Base-by-base conservation (phyloP, 1,139 yeast genomes). In the Blastobotrys illinoisensis region DNA sequence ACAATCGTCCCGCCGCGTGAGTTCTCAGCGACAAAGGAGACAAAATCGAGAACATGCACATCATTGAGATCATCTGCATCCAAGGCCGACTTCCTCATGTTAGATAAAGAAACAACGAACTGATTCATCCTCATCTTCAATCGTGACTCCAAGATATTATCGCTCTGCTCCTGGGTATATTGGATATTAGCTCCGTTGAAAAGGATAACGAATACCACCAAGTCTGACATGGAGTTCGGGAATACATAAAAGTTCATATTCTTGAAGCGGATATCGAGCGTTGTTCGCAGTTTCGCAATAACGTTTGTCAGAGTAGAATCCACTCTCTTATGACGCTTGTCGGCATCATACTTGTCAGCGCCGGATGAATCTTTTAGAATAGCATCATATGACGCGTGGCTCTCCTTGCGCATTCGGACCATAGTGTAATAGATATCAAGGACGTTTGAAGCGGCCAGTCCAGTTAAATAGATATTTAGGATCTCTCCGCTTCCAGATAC, bases 1-100 rank as follows among this genome's bases (percentile, higher is more conserved):
- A 90, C 81, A 44, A 91, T 87, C 1, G 81, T 79, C 16, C 97
- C 97, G 1, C 97, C 97, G 46, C 74, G 74, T 0, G 95, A 86
- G n/a, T 62, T 47, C 40, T 77, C 76, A 14, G 74, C 71, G 1
- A 93, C 85, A 62, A 78, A 74, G 9, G 69, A 64, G 48, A 82
- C 77, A 69, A 85, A 88, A 40, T 80, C 80, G 3, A 73, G 75
- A 32, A 87, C 82, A 0, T 77, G 67, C 46, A 82, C 73, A 1
- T 68, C 68, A 1, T 71, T 71, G 5, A 82, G 68, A 20, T 75
- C 74, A 28, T 79, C 82, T 61, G 79, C 83, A 1, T 49, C 51
- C 3, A 58, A 52, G 65, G 79, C 58, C 62, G 71, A 60, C 64
- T 82, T 62, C 62, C 74, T 58, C 71, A 77, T 74, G 7, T 75